Conservation (phyloP, 495 filamentous ascomycete genomes). For the Xylaria curta region DNA sequence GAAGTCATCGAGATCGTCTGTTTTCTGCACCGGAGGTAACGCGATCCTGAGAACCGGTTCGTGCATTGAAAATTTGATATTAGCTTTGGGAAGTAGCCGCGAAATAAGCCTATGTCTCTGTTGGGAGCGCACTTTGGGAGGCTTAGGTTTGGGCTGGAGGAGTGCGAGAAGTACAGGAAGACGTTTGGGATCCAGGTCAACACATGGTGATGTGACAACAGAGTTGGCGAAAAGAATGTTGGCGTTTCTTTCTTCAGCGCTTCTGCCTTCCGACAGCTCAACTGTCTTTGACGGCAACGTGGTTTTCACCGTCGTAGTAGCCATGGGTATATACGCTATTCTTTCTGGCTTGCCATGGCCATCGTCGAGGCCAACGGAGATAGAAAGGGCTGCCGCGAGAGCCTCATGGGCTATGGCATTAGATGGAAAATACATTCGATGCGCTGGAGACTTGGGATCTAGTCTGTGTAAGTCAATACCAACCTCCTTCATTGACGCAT, state of each 20-base stretch:
- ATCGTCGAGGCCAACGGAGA: conserved; percentile 90
- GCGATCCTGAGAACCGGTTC: conserved; percentile 92
- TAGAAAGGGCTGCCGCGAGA: conserved; percentile 86
- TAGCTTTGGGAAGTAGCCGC: conserved; percentile 91
- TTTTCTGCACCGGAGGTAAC: conserved; percentile 69
- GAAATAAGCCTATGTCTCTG: conserved; percentile 76
- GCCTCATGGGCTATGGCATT: conserved; percentile 96
- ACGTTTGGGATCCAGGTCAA: conserved; percentile 95
- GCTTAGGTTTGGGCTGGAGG: conserved; percentile 62
- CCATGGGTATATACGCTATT: conserved; percentile 95
- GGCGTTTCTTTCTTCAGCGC: conserved; percentile 85
- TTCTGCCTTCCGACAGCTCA: conserved; percentile 73
- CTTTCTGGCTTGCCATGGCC: conserved; percentile 82
- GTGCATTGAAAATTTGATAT: conserved; percentile 92
- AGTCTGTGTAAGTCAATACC: conserved; percentile 92
- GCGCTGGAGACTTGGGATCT: conserved; percentile 90
- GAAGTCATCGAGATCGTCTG: conserved; percentile 76
- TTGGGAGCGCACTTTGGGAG: conserved; percentile 51
- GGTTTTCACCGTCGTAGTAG: conserved; percentile 92
- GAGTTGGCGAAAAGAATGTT: conserved; percentile 97
- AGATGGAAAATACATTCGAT: conserved; percentile 98
- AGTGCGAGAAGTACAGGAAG: conserved; percentile 85
- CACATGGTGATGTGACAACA: conserved; percentile 92
- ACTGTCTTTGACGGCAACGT: conserved; percentile 95
- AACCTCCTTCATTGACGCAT: conserved; percentile 93